Percentiles rank a stretch among this genome's conserved stretches.
Evolutionary conservation across 257 asterid species (phyloP).

Genomic region (Solanum ossicruentum): DNA sequence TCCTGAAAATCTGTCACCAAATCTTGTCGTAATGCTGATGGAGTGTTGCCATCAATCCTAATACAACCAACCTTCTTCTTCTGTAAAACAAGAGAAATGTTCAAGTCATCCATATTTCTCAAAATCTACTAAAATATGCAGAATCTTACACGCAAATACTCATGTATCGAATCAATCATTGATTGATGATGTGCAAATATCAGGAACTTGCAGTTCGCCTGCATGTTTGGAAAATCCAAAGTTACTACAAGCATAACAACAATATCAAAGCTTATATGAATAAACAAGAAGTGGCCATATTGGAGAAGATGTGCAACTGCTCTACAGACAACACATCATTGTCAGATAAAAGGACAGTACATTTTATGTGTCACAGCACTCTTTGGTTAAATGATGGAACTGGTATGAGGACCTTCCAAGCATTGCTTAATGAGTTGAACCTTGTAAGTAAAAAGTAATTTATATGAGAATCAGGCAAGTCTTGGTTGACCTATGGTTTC

Average conservation of each 20-base stretch:
- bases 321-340: not conserved
- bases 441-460: not conserved
- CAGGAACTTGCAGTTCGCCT: conserved; percentile 94
- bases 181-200: conserved; percentile 91
- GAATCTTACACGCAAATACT: conserved; percentile 66
- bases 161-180: conserved; percentile 73
- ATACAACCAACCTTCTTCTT: conserved; percentile 88
- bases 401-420: not conserved
- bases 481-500: not conserved
- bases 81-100: conserved; percentile 23
- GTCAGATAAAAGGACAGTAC: not conserved
- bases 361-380: not conserved
- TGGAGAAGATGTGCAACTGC: not conserved
- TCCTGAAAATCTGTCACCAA: conserved; percentile 87
- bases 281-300: not conserved
- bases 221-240: conserved; percentile 14
- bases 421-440: not conserved
- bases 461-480: not conserved
- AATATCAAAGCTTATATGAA: not conserved
- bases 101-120: not conserved
- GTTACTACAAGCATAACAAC: conserved; percentile 2
- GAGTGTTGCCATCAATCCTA: conserved; percentile 83
- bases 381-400: not conserved
- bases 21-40: conserved; percentile 76
- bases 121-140: not conserved